A percentile compares a stretch with the other conserved stretches of the same genome.
Evolutionary conservation across 352 stramenopile species (phyloP).

Genomic region (Pythium dissotocum): DNA sequence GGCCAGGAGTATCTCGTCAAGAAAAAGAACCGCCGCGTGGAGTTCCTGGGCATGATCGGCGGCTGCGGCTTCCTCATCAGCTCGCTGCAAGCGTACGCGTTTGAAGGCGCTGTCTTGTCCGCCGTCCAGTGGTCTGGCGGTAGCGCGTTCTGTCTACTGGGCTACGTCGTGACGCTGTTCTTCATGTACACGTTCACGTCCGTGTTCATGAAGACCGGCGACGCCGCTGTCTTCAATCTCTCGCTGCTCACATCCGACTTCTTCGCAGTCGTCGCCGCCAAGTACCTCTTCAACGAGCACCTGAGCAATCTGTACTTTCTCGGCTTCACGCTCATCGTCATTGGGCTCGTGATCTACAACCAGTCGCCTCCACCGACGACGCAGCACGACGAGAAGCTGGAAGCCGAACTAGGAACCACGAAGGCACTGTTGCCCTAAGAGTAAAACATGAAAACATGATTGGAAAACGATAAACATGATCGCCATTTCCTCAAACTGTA

Average conservation of each 20-base stretch:
- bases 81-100: conserved; percentile 73
- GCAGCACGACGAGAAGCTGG: conserved; percentile 34
- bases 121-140: conserved; percentile 53
- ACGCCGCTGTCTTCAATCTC: conserved; percentile 96
- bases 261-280: conserved; percentile 90
- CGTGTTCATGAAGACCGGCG: conserved; percentile 76
- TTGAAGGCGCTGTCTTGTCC: conserved; percentile 68
- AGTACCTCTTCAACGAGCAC: conserved; percentile 87
- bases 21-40: conserved; percentile 75
- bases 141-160: conserved; percentile 58
- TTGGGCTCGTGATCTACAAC: conserved; percentile 79
- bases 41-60: conserved; percentile 95
- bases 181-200: conserved; percentile 92
- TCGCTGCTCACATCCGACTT: conserved; percentile 96
- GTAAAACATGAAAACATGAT: not conserved
- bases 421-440: conserved; percentile 19
- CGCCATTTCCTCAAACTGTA: not conserved
- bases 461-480: not conserved
- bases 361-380: conserved; percentile 43
- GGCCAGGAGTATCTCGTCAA: conserved; percentile 85
- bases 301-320: conserved; percentile 87
- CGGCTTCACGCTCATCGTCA: conserved; percentile 81
- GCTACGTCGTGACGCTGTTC: conserved; percentile 85
- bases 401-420: conserved; percentile 36
- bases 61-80: conserved; percentile 91